Base-by-base conservation (phyloP, 2,329 filamentous ascomycete genomes). In the Claviceps humidiphila region DNA sequence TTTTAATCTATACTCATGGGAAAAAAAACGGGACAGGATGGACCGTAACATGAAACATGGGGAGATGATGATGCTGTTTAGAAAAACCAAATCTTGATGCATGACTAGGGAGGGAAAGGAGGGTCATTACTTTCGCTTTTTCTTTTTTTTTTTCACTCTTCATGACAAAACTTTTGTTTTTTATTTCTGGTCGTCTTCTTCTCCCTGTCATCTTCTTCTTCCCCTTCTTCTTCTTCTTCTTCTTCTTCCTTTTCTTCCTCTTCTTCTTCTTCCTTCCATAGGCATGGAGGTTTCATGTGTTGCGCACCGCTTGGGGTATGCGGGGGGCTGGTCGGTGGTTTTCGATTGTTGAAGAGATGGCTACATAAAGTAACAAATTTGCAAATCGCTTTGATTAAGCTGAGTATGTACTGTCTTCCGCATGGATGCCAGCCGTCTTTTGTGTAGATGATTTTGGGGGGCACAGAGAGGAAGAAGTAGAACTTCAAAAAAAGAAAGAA, bases 31-130 rank as follows among this genome's bases (percentile, higher is more conserved):
- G 58, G 55, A 61, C 60, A 60, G 57, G 59, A 17, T 26, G 64
- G 64, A 64, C 64, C 64, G 65, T 63, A 30, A 66, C 62, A 65
- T 63, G 62, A 60, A 59, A 60, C 59, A 59, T 63, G 61, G 64
- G 30, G 62, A 47, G 40, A 55, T 41, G 43, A 66, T 63, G 58
- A 62, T 61, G 49, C 42, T 59, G 59, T 70, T 69, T 72, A 73
- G 73, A 74, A 68, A 69, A 71, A 63, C 30, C 68, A 71, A 68
- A 70, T 66, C 68, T 70, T 66, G 66, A 64, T 74, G 72, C 73
- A 75, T 74, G 70, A 71, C 50, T 67, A 68, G 66, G 71, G 67
- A 72, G 68, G 70, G 69, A 68, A 68, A 66, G 71, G 67, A 72
- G 68, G 70, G 69, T 70, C 69, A 59, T 57, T 60, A 62, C 59